Percentiles rank a stretch among this genome's conserved stretches.
Evolutionary conservation across 2,329 filamentous ascomycete genomes (phyloP).

Genomic region (Zarea fungicola): DNA sequence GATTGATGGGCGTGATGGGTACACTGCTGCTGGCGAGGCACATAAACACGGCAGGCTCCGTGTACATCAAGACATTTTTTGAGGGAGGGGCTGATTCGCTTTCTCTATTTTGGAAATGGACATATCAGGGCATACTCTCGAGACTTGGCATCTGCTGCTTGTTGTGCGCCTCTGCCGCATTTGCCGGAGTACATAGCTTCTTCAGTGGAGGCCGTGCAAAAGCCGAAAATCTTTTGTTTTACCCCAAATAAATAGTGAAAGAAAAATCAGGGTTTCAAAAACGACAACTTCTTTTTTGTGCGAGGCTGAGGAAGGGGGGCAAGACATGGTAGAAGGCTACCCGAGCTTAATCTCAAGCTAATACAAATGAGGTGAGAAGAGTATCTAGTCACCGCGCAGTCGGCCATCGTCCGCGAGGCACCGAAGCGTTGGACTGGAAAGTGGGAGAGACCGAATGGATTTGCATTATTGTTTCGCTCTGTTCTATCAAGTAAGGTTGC

Average conservation of each 20-base stretch:
- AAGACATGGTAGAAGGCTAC: too few species aligned
- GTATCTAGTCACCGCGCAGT: not conserved
- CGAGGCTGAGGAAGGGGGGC: slow-evolving; percentile 3
- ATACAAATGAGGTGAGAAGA: not conserved
- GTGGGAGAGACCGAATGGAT: not conserved
- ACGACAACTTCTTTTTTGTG: too few species aligned
- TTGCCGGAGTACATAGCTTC: slow-evolving; percentile 4
- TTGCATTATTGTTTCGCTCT: too few species aligned
- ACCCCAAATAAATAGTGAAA: not conserved
- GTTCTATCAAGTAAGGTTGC: too few species aligned
- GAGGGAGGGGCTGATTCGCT: too few species aligned
- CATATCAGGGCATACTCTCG: too few species aligned
- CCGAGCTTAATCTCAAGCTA: too few species aligned
- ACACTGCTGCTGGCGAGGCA: too few species aligned
- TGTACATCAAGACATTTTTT: not conserved
- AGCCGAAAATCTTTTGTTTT: slow-evolving; percentile 1
- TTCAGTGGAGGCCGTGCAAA: slow-evolving; percentile 6
- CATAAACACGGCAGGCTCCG: slow-evolving; percentile 1
- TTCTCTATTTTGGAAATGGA: too few species aligned
- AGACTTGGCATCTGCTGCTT: not conserved
- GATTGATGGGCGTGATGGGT: not conserved
- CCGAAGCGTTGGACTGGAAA: not conserved
- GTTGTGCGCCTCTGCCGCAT: slow-evolving; percentile 9
- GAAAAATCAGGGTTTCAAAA: too few species aligned
- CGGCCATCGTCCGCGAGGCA: slow-evolving; percentile 10